Conservation (phyloP, 2,329 filamentous ascomycete genomes). For the Stachybotrys chartarum region DNA sequence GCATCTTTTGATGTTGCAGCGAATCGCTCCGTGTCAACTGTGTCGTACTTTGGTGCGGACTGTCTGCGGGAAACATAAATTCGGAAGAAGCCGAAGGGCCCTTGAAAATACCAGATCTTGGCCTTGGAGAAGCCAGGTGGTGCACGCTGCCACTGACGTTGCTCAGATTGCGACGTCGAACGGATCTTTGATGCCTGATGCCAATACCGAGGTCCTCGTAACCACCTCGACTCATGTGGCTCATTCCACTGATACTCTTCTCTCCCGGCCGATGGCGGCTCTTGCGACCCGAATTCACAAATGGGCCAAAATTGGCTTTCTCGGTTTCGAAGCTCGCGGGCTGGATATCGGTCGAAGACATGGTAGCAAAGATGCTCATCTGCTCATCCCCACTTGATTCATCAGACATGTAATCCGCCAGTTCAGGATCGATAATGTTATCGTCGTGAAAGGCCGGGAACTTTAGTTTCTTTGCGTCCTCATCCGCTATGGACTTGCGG, state of each 20-base stretch:
- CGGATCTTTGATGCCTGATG: conserved; percentile 52
- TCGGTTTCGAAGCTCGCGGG: conserved; percentile 67
- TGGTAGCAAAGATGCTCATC: conserved; percentile 73
- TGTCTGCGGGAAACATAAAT: conserved; percentile 40
- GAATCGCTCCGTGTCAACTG: conserved; percentile 72
- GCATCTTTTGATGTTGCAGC: conserved; percentile 65
- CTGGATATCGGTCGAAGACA: conserved; percentile 58
- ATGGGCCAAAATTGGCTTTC: conserved; percentile 62
- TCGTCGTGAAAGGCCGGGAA: conserved; percentile 95
- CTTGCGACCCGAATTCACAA: conserved; percentile 68
- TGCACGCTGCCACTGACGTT: conserved; percentile 65
- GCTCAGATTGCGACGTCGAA: conserved; percentile 75
- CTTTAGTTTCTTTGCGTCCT: conserved; percentile 55
- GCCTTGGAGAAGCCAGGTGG: conserved; percentile 66
- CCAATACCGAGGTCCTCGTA: conserved; percentile 57
- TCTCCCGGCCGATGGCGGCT: conserved; percentile 67
- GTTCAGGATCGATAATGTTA: conserved; percentile 95
- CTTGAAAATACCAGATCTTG: conserved; percentile 50
- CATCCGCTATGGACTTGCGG: conserved; percentile 62
- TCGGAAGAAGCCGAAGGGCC: conserved; percentile 46
- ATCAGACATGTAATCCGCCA: conserved; percentile 93
- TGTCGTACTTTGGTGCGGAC: conserved; percentile 33
- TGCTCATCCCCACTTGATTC: conserved; percentile 91
- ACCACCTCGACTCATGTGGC: conserved; percentile 57
- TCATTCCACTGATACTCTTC: conserved; percentile 65